Percentiles rank a stretch among this genome's conserved stretches.
phyloP scores from a whole-genome alignment of 2,329 filamentous ascomycete genomes.

The Calonectria pseudoreteaudii region DNA sequence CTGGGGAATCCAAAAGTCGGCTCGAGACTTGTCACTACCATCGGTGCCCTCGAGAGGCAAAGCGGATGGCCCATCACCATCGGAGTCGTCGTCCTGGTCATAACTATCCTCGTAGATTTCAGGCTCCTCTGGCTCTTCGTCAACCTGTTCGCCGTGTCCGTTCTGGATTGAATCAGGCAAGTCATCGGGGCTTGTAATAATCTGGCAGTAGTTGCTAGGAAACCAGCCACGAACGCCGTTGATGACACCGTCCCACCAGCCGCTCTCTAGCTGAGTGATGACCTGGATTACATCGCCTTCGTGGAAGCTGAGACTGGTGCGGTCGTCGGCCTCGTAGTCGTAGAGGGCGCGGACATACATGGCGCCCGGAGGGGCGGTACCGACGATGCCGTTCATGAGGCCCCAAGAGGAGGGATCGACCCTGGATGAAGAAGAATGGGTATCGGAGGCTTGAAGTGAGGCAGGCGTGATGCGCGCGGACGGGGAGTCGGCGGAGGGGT shows the following conservation, averaged over 20 bases:
- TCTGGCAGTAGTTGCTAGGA: constrained; percentile 97
- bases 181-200: constrained; percentile 82
- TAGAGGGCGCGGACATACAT: constrained; percentile 97
- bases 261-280: constrained; percentile 96
- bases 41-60: constrained; percentile 77
- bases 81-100: constrained; percentile 75
- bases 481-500: constrained; percentile 45
- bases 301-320: constrained; percentile 95
- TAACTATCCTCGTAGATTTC: constrained; percentile 76
- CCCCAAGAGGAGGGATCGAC: constrained; percentile 43
- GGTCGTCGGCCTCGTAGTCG: constrained; percentile 97
- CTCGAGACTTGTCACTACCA: constrained; percentile 78
- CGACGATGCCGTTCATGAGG: constrained; percentile 71
- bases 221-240: constrained; percentile 98
- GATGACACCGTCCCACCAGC: constrained; percentile 99
- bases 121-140: constrained; percentile 73
- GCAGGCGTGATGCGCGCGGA: constrained; percentile 44
- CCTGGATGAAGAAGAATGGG: constrained; percentile 39
- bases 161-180: constrained; percentile 71
- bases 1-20: constrained; percentile 98
- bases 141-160: constrained; percentile 63
- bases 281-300: constrained; percentile 98
- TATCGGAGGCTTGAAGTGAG: constrained; percentile 41
- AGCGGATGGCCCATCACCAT: constrained; percentile 68
- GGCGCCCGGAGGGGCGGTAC: constrained; percentile 71